Evolutionary conservation across 768 basidiomycete species (phyloP), one percentile per base, ranked within the genome.

Genomic region (Boletus insuetus): DNA sequence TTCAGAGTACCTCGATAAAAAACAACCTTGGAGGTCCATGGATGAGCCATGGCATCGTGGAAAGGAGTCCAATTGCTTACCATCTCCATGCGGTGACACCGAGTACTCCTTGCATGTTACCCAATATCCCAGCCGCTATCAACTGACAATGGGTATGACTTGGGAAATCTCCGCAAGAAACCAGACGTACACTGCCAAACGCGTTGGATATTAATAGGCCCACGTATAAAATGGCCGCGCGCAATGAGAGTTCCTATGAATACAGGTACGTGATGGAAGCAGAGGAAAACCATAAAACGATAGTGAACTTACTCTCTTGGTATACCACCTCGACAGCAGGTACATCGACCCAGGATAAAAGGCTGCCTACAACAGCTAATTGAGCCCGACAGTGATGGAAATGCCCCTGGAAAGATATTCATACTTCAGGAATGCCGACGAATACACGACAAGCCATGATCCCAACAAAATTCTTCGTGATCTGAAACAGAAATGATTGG

Each of bases 41-140:
- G 17, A 32, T 54, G 29, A 49, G 46, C 17, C 10, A 6, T 46
- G 29, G 26, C 26, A 32, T 40, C 47, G 17, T 22, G 31, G 20
- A 14, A 26, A n/a, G 37, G 26, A 41, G 20, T 51, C 14, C 12
- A 19, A 17, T 17, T 9, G 55, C 74, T 56, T 58, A 84, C 84
- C 83, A 90, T 74, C 84, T 64, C 87, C 88, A 91, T 13, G 85
- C 86, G 31, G 82, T 65, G 41, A 87, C 82, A 3, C 87, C 87
- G 6, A 80, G 73, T 49, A 75, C 77, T 3, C 86, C 87, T 57
- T 91, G 80, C 87, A 90, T 85, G 39, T 75, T 78, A 1, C 75
- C 73, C 17, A 92, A 75, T 49, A 90, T 86, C 10, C 85, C 88
- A n/a, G 87, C 87, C n/a, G 87, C 89, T 63, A 89, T 81, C 7